Percentiles rank a stretch among this genome's conserved stretches.
Evolutionary conservation across 148 eudicot species (phyloP).

Genomic region (Diospyros kaki): DNA sequence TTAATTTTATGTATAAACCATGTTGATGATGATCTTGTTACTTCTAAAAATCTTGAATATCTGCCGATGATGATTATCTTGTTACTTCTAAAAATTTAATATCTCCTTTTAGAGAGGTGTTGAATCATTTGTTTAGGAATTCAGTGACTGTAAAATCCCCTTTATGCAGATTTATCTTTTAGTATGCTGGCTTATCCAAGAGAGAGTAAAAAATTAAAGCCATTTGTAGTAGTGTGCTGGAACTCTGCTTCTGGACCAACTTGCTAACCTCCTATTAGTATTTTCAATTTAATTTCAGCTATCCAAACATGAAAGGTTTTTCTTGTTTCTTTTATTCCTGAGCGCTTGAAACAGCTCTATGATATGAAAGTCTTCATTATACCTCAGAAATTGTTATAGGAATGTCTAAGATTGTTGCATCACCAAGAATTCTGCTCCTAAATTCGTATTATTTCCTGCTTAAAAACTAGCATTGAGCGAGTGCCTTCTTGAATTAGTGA

Average conservation of each 20-base stretch:
- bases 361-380: not conserved
- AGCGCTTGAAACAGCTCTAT: not conserved
- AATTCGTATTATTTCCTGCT: not conserved
- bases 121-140: not conserved
- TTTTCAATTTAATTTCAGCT: not conserved
- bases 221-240: too few relatives aligned
- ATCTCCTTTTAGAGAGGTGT: not conserved
- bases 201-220: too few relatives aligned
- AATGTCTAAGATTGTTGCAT: not conserved
- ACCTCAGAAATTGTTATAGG: not conserved
- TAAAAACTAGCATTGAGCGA: not conserved
- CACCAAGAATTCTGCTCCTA: not conserved
- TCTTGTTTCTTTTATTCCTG: not conserved
- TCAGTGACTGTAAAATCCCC: not conserved
- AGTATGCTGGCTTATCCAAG: too few relatives aligned
- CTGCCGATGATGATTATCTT: not conserved
- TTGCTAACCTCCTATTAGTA: not conserved
- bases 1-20: not conserved
- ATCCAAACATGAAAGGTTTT: not conserved
- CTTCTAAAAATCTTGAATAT: not conserved
- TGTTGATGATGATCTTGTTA: not conserved
- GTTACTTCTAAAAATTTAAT: not conserved
- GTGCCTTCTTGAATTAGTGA: not conserved
- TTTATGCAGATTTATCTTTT: not conserved
- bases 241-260: not conserved